Conservation (phyloP, 2,329 filamentous ascomycete species). For the Ophiostoma quercus region DNA sequence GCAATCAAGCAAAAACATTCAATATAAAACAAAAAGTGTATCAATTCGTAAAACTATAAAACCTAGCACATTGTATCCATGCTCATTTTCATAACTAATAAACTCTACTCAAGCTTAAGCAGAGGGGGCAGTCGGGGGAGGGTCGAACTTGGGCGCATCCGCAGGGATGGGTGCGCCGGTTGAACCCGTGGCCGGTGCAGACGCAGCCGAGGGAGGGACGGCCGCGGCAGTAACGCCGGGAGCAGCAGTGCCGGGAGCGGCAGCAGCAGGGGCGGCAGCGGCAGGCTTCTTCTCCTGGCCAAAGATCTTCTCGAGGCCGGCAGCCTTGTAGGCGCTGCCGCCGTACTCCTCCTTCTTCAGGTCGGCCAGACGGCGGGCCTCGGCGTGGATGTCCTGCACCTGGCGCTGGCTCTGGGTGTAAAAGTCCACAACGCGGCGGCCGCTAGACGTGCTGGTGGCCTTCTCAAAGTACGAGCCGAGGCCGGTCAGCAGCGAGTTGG, state of each 20-base stretch:
- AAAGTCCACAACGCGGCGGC: slow-evolving; percentile 80
- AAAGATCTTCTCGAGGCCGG: slow-evolving; percentile 54
- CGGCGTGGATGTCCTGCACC: slow-evolving; percentile 86
- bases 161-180: slow-evolving; percentile 15
- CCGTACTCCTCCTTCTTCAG: slow-evolving; percentile 68
- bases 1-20: background rate
- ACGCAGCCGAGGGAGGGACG: slow-evolving; percentile 3
- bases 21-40: background rate
- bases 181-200: slow-evolving; percentile 11
- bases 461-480: slow-evolving; percentile 91
- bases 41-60: slow-evolving; percentile 12
- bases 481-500: slow-evolving; percentile 58
- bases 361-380: slow-evolving; percentile 82
- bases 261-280: background rate
- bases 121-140: slow-evolving; percentile 26
- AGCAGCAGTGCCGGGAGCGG: background rate
- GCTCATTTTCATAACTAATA: background rate
- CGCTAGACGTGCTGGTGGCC: slow-evolving; percentile 78
- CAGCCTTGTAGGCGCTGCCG: slow-evolving; percentile 54
- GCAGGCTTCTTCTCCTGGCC: slow-evolving; percentile 36
- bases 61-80: background rate
- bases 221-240: background rate
- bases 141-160: slow-evolving; percentile 26
- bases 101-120: slow-evolving; percentile 12
- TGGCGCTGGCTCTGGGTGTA: slow-evolving; percentile 82